Conservation (phyloP, 179 eudicot genomes). For the Pouteria campechiana region DNA sequence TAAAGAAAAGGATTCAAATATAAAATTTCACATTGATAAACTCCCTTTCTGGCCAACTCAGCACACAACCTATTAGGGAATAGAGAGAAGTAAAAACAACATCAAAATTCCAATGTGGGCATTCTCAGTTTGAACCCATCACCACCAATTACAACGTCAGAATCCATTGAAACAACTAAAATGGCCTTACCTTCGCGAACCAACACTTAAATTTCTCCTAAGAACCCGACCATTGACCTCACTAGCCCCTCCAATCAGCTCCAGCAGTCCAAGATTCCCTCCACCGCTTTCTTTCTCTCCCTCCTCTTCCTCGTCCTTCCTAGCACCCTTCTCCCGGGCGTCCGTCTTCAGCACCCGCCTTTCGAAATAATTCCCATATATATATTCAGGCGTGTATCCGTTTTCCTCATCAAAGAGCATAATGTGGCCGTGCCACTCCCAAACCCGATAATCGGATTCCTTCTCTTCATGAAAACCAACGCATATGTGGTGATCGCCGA, state of each 20-base stretch:
- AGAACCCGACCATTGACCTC: slow-evolving; percentile 36
- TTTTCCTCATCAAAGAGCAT: slow-evolving; percentile 89
- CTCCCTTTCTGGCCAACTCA: too few species aligned
- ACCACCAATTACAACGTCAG: too few species aligned
- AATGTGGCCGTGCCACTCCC: slow-evolving; percentile 99
- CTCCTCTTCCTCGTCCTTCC: slow-evolving; percentile 10
- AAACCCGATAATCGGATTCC: slow-evolving; percentile 79
- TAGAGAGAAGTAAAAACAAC: too few species aligned
- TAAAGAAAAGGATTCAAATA: too few species aligned
- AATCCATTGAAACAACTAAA: too few species aligned
- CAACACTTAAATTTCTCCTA: slow-evolving; percentile 62
- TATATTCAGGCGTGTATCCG: slow-evolving; percentile 83
- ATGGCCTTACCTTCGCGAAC: slow-evolving; percentile 54
- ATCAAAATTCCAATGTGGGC: too few species aligned
- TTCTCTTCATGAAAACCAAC: slow-evolving; percentile 74
- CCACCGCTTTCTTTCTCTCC: slow-evolving; percentile 26
- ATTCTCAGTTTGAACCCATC: too few species aligned
- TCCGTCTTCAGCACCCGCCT: slow-evolving; percentile 9
- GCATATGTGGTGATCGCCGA: slow-evolving; percentile 79
- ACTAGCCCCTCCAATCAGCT: slow-evolving; percentile 49
- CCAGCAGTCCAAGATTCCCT: slow-evolving; percentile 64
- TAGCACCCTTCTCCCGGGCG: background rate
- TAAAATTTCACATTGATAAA: too few species aligned
- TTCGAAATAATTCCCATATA: slow-evolving; percentile 94
- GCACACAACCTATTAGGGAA: too few species aligned